Evolutionary conservation across 371 early-diverging fungal species (phyloP).

Genomic region (Parasitella parasitica): DNA sequence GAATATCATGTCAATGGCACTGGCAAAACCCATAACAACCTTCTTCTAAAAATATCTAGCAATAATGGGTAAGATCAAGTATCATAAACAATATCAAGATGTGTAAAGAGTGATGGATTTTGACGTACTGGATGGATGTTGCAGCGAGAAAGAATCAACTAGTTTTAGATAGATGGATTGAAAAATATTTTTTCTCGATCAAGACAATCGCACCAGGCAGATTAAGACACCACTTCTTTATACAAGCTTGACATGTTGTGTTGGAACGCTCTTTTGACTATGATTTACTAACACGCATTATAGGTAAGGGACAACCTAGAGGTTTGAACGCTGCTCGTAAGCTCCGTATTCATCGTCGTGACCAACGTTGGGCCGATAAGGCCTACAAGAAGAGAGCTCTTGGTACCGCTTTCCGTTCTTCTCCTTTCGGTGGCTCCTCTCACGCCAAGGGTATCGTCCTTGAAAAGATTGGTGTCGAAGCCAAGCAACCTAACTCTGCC

Average conservation of each 20-base stretch:
- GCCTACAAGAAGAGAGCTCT: conserved; percentile 97
- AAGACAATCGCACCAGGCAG: not conserved
- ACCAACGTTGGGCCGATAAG: conserved; percentile 99
- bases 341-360: conserved; percentile 95
- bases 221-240: not conserved
- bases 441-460: conserved; percentile 99
- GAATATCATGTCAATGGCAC: conserved; percentile 7
- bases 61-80: conserved; percentile 22
- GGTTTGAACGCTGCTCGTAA: conserved; percentile 99
- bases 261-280: no score
- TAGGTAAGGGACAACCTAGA: conserved; percentile 93
- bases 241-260: not conserved
- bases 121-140: not conserved
- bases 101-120: not conserved
- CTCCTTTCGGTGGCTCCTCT: conserved; percentile 98
- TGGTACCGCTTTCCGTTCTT: conserved; percentile 97
- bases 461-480: conserved; percentile 99
- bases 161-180: not conserved
- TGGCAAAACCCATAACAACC: conserved; percentile 7
- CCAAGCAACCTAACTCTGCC: conserved; percentile 99
- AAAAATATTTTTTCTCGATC: not conserved
- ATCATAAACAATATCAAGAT: not conserved
- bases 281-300: not conserved
- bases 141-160: not conserved
- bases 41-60: conserved; percentile 29